Conservation (phyloP, 495 filamentous ascomycete species). For the Tuber magnatum region DNA sequence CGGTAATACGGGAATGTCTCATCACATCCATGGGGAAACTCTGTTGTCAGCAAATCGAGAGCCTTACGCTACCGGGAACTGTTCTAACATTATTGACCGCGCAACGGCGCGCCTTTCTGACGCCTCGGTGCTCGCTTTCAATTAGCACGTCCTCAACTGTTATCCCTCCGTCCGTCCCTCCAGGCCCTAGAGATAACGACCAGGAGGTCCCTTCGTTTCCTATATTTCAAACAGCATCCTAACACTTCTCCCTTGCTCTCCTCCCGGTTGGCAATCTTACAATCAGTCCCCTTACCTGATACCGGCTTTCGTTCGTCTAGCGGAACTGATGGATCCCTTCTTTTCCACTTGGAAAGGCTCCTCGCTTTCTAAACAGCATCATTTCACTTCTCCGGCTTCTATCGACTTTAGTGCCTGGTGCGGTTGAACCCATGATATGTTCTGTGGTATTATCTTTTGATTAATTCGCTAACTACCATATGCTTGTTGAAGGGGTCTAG, state of each 20-base stretch:
- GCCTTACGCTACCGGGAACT: background rate
- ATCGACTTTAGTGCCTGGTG: conserved; percentile 1
- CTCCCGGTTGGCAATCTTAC: background rate
- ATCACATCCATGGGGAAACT: background rate
- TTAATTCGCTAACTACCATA: background rate
- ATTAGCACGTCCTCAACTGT: background rate
- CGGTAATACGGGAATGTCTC: background rate
- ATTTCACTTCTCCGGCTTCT: background rate
- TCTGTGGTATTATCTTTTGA: conserved; percentile 2
- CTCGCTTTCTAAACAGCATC: background rate
- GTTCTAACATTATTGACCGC: background rate
- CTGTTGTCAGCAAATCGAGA: background rate
- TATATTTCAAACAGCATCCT: background rate
- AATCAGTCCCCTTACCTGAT: background rate
- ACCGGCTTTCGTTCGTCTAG: background rate
- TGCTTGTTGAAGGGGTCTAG: conserved; percentile 10
- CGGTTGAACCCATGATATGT: background rate
- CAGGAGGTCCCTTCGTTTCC: background rate
- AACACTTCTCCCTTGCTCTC: background rate
- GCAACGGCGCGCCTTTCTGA: background rate
- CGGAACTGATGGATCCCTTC: background rate
- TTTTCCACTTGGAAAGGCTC: background rate
- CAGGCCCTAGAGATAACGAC: background rate
- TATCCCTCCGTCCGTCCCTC: background rate
- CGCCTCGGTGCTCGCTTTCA: background rate